Percentiles rank a stretch among this genome's conserved stretches.
Conservation (phyloP, 202 grass and related monocot species). For the Dendrocalamus latiflorus region DNA sequence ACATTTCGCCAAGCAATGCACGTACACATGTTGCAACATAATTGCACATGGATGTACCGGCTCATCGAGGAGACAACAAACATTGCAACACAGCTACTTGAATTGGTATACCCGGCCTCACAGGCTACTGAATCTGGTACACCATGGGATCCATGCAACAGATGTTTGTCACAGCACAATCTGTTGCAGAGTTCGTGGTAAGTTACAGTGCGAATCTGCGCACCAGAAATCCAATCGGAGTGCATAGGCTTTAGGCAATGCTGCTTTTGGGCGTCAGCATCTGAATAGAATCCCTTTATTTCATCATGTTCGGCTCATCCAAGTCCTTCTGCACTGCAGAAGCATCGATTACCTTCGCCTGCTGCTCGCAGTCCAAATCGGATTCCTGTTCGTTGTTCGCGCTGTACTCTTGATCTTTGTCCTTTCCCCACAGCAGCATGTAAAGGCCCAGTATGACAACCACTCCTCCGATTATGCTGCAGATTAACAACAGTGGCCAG, state of each 20-base stretch:
- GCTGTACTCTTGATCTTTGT: slow-evolving; percentile 43
- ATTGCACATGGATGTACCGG: not conserved
- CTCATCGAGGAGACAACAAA: not conserved
- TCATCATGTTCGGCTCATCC: not conserved
- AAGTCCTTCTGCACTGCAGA: not conserved
- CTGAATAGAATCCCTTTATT: not conserved
- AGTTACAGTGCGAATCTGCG: not conserved
- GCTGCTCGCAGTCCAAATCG: slow-evolving; percentile 36
- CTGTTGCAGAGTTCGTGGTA: not conserved
- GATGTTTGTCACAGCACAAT: not conserved
- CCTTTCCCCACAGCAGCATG: slow-evolving; percentile 87
- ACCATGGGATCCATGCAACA: not conserved
- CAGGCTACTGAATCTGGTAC: not conserved
- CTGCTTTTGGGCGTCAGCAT: not conserved
- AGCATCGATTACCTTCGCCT: not conserved
- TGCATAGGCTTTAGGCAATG: not conserved
- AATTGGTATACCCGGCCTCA: not conserved
- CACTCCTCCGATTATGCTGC: slow-evolving; percentile 68
- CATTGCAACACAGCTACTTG: not conserved
- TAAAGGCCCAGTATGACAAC: slow-evolving; percentile 75
- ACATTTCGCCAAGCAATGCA: not conserved
- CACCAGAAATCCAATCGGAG: not conserved
- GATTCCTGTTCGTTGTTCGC: not conserved
- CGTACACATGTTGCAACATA: not conserved
- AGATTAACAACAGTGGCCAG: not conserved